These are phyloP conservation scores for Penicillium soppii DNA, from an alignment of 495 filamentous ascomycete species.

Conservation along the genomic window DNA sequence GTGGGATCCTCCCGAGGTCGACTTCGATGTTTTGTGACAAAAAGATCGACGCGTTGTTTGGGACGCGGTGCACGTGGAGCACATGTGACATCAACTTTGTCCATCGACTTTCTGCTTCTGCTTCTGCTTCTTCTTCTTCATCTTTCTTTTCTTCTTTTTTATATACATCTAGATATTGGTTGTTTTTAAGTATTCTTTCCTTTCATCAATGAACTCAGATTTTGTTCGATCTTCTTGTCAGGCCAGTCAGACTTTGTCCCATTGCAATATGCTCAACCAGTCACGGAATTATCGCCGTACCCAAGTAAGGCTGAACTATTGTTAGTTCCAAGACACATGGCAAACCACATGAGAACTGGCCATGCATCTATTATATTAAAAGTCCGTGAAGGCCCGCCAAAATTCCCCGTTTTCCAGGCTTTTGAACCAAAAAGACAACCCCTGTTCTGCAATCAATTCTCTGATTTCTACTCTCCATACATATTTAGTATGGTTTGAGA, in stretches of 20 bases:
- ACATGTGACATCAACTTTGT: slow-evolving; percentile 2
- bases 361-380: too few relatives aligned
- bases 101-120: not conserved
- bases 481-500: not conserved
- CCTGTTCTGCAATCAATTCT: too few relatives aligned
- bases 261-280: slow-evolving; percentile 4
- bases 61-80: slow-evolving; percentile 22
- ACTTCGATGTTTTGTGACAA: not conserved
- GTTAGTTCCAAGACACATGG: not conserved
- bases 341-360: too few relatives aligned
- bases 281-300: slow-evolving; percentile 1
- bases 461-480: not conserved
- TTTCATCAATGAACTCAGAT: too few relatives aligned
- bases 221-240: not conserved
- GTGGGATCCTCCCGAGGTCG: too few relatives aligned
- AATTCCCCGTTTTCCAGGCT: too few relatives aligned
- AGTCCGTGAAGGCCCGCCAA: too few relatives aligned
- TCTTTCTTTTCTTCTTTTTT: too few relatives aligned
- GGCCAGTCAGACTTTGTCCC: too few relatives aligned
- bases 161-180: too few relatives aligned
- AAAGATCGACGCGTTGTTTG: slow-evolving; percentile 17
- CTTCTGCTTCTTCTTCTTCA: not conserved
- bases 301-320: not conserved
- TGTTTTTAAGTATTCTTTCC: too few relatives aligned
- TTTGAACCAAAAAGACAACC: too few relatives aligned